Conservation (phyloP, 495 filamentous ascomycete genomes). For the Saxophila tyrrhenica region DNA sequence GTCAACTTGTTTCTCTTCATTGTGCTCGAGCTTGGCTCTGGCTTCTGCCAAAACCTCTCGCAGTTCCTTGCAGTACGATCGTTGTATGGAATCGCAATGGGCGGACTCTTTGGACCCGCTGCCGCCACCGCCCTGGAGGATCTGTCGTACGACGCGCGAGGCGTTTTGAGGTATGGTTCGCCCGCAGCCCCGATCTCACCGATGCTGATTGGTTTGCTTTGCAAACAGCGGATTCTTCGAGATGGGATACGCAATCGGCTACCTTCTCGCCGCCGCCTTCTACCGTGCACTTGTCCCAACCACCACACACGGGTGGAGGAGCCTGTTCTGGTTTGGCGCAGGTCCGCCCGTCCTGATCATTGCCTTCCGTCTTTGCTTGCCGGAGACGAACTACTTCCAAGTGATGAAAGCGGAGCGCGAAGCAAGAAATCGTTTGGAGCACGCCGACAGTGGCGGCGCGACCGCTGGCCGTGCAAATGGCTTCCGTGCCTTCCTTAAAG, state of each 20-base stretch:
- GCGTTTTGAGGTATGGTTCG: too few species aligned
- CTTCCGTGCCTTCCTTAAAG: too few species aligned
- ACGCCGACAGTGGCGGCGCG: too few species aligned
- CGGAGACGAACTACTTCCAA: conserved; percentile 60
- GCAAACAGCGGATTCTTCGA: conserved; percentile 25
- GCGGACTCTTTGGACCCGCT: conserved; percentile 21
- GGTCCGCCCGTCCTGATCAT: conserved; percentile 27
- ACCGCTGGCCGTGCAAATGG: too few species aligned
- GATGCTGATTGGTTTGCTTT: too few species aligned
- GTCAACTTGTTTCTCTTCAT: conserved; percentile 20
- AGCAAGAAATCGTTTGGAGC: too few species aligned
- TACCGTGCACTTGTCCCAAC: conserved; percentile 26
- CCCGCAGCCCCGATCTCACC: too few species aligned
- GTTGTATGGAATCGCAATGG: conserved; percentile 26
- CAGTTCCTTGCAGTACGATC: conserved; percentile 22
- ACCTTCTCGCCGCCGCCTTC: conserved; percentile 24
- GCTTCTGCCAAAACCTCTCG: conserved; percentile 17
- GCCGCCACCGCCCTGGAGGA: conserved; percentile 25
- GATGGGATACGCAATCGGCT: conserved; percentile 24
- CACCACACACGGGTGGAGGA: conserved; percentile 27
- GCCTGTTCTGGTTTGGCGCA: conserved; percentile 30
- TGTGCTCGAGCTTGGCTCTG: conserved; percentile 22
- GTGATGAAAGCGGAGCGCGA: conserved; percentile 50
- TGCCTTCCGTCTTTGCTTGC: conserved; percentile 45
- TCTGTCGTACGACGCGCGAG: conserved; percentile 25